Base-by-base conservation (phyloP, 805 yeast species). In the Saccharomycopsis selenospora region DNA sequence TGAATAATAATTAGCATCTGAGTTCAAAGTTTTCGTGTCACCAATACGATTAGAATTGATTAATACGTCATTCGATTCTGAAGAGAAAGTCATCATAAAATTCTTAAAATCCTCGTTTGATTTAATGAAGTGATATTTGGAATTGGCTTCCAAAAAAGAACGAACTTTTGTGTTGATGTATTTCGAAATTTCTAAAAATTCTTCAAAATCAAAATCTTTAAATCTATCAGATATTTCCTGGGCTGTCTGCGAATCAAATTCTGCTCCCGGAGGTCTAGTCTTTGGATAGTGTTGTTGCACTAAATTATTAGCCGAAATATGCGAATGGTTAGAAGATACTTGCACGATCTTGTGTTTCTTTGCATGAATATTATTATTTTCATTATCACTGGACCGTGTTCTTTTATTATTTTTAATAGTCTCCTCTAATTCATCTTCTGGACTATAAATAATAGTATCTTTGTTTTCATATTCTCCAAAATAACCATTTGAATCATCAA, bases 41-140 rank as follows among this genome's bases (percentile, higher is more conserved):
- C 28, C 28, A 42, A 48, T 44, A 13, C 42, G 29, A 20, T 42
- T 30, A 8, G 48, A 29, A 25, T 51, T 36, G 20, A 51, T 14
- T 13, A 51, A 26, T 5, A 43, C 11, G 14, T 49, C 48, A 36
- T 51, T 51, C 10, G 50, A 44, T 30, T 51, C 55, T 5, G 40
- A 40, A 13, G 42, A 46, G 36, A 49, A 51, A 3, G 50, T 41
- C 29, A 49, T 52, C 45, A 51, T 43, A 36, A 51, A 51, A 25
- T 45, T 46, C 26, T 40, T 42, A 46, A 51, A 51, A 28, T 48
- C 27, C 26, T 36, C 28, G n/a, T 33, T 42, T 6, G 55, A 42
- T 38, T 46, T 50, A 7, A 27, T 6, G 20, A 51, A 51, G 6
- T 48, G 33, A 2, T 20, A 26, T 6, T 29, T 33, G 4, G 45